These are phyloP conservation scores for Ceratobasidium sp. DNA, from an alignment of 1,284 basidiomycete genomes.

Conservation along the genomic window DNA sequence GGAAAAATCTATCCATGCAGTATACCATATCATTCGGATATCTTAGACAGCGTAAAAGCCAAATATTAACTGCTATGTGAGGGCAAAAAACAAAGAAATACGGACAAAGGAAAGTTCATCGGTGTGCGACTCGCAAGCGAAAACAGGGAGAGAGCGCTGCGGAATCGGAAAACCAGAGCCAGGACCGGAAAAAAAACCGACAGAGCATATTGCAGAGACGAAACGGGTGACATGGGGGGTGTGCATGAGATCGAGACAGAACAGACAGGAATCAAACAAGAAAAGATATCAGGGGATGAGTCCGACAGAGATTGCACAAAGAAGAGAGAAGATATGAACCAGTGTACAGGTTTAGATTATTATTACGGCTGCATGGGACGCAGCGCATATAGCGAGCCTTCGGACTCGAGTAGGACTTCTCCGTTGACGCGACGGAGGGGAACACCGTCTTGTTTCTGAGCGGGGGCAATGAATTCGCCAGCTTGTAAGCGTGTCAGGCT, in stretches of 20 bases:
- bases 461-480: constrained; percentile 38
- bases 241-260: neutral
- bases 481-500: constrained; percentile 5
- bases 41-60: constrained; percentile 16
- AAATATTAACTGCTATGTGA: constrained; percentile 40
- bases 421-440: constrained; percentile 29
- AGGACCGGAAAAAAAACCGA: neutral
- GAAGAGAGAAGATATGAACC: neutral
- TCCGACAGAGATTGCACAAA: neutral
- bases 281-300: constrained; percentile 21
- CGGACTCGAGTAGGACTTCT: constrained; percentile 34
- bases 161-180: neutral
- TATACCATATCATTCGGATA: constrained; percentile 8
- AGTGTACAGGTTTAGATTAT: constrained; percentile 6
- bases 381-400: constrained; percentile 41
- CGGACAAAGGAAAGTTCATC: constrained; percentile 39
- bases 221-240: constrained; percentile 11
- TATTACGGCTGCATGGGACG: constrained; percentile 17
- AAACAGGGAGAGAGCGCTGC: neutral
- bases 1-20: no score
- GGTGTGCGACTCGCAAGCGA: constrained; percentile 16
- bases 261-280: neutral
- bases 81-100: constrained; percentile 16
- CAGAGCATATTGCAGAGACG: neutral
- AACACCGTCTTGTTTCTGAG: constrained; percentile 38